Conservation (phyloP, 139 green algal genomes). For the Chloropicon primus region DNA sequence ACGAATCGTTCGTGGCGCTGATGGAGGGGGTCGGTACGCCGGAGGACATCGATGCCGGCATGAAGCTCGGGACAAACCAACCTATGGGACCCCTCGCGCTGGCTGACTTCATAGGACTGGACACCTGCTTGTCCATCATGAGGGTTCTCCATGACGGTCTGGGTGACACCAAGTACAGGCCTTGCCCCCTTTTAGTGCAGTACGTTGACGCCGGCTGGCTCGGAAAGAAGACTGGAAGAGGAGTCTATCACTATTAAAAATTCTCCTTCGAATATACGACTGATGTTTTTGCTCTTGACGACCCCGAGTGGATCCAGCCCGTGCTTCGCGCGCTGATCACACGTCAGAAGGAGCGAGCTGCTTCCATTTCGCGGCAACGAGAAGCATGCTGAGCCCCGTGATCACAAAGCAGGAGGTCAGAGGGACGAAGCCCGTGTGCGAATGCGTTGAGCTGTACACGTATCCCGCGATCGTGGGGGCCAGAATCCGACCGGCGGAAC, state of each 20-base stretch:
- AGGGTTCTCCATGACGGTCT: slow-evolving; percentile 64
- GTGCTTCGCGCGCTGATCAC: no score
- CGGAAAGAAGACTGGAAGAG: slow-evolving; percentile 50
- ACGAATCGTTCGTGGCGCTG: slow-evolving; percentile 75
- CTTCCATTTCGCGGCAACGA: not conserved
- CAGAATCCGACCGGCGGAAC: not conserved
- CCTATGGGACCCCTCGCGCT: slow-evolving; percentile 58
- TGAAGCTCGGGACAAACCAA: slow-evolving; percentile 72
- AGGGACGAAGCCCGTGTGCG: not conserved
- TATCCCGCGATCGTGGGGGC: not conserved
- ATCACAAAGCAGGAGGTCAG: not conserved
- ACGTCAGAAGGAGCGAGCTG: no score
- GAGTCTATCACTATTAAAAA: slow-evolving; percentile 36
- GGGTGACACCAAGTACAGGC: slow-evolving; percentile 82
- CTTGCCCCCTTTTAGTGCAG: slow-evolving; percentile 66
- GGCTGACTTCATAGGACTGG: slow-evolving; percentile 63
- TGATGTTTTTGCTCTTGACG: no score
- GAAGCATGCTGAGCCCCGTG: not conserved
- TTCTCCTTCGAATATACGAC: no score
- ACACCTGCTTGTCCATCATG: slow-evolving; percentile 88
- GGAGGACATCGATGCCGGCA: slow-evolving; percentile 76
- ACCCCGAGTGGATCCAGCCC: no score
- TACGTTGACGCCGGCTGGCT: slow-evolving; percentile 83
- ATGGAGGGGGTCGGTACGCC: slow-evolving; percentile 54
- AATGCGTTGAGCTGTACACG: not conserved